Evolutionary conservation across 495 filamentous ascomycete species (phyloP), one percentile per base, ranked within the genome.

Genomic region (Penicillium argentinense): DNA sequence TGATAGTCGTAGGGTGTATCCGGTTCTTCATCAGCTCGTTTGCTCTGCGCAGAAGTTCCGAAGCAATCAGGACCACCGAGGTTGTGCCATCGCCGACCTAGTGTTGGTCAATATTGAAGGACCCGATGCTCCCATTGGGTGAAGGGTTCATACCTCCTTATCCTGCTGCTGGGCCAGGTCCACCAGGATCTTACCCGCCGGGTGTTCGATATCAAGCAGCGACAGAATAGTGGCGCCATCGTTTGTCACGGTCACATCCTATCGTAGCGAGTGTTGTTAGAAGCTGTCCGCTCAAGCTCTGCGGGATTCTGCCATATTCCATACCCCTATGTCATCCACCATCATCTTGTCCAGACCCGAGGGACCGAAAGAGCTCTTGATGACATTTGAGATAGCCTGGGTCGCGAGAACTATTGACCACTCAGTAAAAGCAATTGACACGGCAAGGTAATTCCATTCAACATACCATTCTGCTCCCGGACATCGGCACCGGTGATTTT

Each of bases 261-360:
- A 49, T 33, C 18, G 24, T 3, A 12, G 11, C 39, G 36, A 47
- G 32, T 14, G 33, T 36, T 46, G 51, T 71, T 54, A 71, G 53
- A 58, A 54, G 41, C 42, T 48, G 37, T 46, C n/a, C 9, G n/a
- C 13, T 27, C 24, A 21, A 50, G 57, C 60, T 44, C 29, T 57
- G 64, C 60, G 66, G 66, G 67, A 63, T 51, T 40, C 43, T 45
- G 28, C 22, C 21, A 12, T 12, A 37, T 36, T 56, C 59, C 85
- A 52, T 80, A 91, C 88, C 59, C 93, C 93, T 66, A 97, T 97
- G 63, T 99, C 93, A 69, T 99, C 93, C 62, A 99, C 95, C 95
- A 99, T 97, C 95, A 99, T 97, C 81, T 99, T 99, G 64, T 99
- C 93, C 54, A 99, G 75, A 25, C 93, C 93, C 48, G 89, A 95